phyloP scores from a whole-genome alignment of 1,284 basidiomycete genomes.

The Apiotrichum akiyoshidainum region DNA sequence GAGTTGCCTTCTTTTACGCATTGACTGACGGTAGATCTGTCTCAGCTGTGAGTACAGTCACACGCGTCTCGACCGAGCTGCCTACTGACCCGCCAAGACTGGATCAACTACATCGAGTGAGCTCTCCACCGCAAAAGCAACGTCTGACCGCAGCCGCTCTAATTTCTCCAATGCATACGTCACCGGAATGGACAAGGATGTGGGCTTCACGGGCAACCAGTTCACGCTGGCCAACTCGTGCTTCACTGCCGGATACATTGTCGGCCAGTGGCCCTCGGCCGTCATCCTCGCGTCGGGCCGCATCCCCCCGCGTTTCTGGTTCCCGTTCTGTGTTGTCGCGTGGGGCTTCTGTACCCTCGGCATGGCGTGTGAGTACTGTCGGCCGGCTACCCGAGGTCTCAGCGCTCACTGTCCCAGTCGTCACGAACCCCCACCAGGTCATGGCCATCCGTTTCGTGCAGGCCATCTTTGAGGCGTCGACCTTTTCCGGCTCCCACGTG shows the following conservation, averaged over 20 bases:
- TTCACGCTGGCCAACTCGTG: slow-evolving; percentile 32
- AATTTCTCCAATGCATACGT: slow-evolving; percentile 29
- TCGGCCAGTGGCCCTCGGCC: slow-evolving; percentile 38
- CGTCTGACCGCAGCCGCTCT: slow-evolving; percentile 1
- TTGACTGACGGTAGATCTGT: slow-evolving; percentile 11
- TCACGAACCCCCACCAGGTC: slow-evolving; percentile 31
- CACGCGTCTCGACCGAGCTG: background rate
- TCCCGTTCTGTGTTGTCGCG: slow-evolving; percentile 36
- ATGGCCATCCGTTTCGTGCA: slow-evolving; percentile 37
- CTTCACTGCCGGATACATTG: slow-evolving; percentile 41
- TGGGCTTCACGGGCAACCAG: slow-evolving; percentile 24
- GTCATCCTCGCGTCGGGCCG: slow-evolving; percentile 39
- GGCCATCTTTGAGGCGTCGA: slow-evolving; percentile 39
- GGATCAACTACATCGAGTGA: slow-evolving; percentile 20
- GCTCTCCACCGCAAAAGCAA: background rate
- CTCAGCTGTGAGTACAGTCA: slow-evolving; percentile 28
- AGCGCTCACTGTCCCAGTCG: slow-evolving; percentile 15
- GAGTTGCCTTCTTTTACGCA: background rate
- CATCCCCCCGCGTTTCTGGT: slow-evolving; percentile 38
- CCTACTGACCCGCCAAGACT: slow-evolving; percentile 8
- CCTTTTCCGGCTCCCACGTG: slow-evolving; percentile 34
- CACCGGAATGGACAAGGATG: slow-evolving; percentile 35
- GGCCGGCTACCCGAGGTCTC: slow-evolving; percentile 16
- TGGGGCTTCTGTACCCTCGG: slow-evolving; percentile 37
- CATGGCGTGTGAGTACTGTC: slow-evolving; percentile 14